Evolutionary conservation across 1,284 basidiomycete genomes (phyloP).

Genomic region (Volvariella volvacea): DNA sequence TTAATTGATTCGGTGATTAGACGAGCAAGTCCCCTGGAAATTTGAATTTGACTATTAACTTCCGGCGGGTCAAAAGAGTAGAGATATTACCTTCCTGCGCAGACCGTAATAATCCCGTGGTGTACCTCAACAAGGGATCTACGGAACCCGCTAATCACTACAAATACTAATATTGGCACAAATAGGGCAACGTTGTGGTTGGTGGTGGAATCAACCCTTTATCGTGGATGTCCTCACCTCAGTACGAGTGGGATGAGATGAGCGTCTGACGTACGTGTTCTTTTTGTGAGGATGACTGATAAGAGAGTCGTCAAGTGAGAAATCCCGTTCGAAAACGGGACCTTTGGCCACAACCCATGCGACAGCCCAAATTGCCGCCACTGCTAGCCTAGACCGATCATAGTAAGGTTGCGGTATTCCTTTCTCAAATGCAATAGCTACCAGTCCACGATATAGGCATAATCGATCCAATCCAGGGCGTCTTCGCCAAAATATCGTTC

Average conservation of each 20-base stretch:
- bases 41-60: not conserved
- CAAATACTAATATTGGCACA: slow-evolving; percentile 34
- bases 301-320: slow-evolving; percentile 41
- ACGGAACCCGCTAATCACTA: slow-evolving; percentile 28
- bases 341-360: slow-evolving; percentile 30
- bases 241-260: not conserved
- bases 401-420: not conserved
- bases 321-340: slow-evolving; percentile 49
- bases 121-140: slow-evolving; percentile 46
- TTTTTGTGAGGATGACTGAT: slow-evolving; percentile 45
- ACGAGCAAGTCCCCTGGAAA: slow-evolving; percentile 35
- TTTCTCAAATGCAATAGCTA: slow-evolving; percentile 11
- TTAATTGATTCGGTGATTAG: slow-evolving; percentile 52
- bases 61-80: not conserved
- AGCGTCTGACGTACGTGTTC: slow-evolving; percentile 29
- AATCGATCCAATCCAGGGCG: slow-evolving; percentile 41
- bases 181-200: slow-evolving; percentile 42
- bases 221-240: not conserved
- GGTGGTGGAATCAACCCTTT: slow-evolving; percentile 39
- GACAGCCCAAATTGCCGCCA: slow-evolving; percentile 36
- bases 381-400: slow-evolving; percentile 33
- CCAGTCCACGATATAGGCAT: slow-evolving; percentile 36
- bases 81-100: slow-evolving; percentile 36
- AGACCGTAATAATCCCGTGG: slow-evolving; percentile 47
- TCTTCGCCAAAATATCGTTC: slow-evolving; percentile 28